phyloP scores from a whole-genome alignment of 148 eudicot species.

The Persicaria tinctoria region DNA sequence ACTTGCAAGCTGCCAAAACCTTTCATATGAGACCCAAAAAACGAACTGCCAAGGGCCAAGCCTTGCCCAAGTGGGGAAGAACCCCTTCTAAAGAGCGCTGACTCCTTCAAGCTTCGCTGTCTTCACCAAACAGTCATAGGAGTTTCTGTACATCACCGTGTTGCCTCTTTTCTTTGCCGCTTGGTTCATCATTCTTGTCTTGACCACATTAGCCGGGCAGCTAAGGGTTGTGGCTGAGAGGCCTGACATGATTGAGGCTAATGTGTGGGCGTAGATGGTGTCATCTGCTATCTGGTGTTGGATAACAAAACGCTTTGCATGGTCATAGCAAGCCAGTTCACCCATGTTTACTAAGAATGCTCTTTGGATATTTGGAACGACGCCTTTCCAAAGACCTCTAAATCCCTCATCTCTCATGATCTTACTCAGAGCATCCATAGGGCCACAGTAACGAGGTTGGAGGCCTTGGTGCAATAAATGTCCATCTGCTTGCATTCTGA shows the following conservation, averaged over 20 bases:
- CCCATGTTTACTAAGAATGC: constrained; percentile 95
- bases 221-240: constrained; percentile 73
- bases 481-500: constrained; percentile 74
- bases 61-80: constrained; percentile 94
- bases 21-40: constrained; percentile 91
- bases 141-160: constrained; percentile 38
- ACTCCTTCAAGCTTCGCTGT: constrained; percentile 60
- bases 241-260: constrained; percentile 74
- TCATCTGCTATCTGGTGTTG: constrained; percentile 49
- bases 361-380: constrained; percentile 71
- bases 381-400: constrained; percentile 77
- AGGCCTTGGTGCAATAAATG: constrained; percentile 51
- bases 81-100: constrained; percentile 78
- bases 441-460: constrained; percentile 57
- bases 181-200: constrained; percentile 90
- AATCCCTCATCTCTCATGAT: constrained; percentile 54
- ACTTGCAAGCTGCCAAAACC: constrained; percentile 56
- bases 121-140: constrained; percentile 76
- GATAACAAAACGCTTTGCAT: constrained; percentile 61
- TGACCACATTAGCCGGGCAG: constrained; percentile 88
- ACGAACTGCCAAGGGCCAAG: constrained; percentile 98
- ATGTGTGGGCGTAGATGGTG: constrained; percentile 70
- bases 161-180: constrained; percentile 28
- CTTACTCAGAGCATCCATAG: constrained; percentile 54
- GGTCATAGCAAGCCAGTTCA: constrained; percentile 86